These are phyloP conservation scores for Fonsecaea multimorphosa DNA, from an alignment of 2,329 filamentous ascomycete genomes.

Conservation along the genomic window DNA sequence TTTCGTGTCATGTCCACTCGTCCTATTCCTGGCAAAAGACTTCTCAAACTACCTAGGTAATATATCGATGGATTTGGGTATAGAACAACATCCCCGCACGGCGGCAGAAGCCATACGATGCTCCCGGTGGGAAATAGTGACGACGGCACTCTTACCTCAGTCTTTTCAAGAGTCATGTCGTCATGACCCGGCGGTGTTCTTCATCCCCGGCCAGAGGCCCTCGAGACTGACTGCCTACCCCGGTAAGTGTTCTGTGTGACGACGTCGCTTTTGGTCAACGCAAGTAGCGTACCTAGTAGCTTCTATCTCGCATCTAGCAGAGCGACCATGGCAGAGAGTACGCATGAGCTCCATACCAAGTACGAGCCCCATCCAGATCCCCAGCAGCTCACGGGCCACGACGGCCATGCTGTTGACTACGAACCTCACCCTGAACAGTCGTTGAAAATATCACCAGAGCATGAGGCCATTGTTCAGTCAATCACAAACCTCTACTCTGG, in stretches of 20 bases:
- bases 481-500: conserved; percentile 56
- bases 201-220: neutral
- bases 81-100: neutral
- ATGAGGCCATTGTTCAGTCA: conserved; percentile 50
- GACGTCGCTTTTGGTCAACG: neutral
- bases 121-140: neutral
- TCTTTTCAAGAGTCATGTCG: neutral
- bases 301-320: neutral
- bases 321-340: neutral
- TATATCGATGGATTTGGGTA: neutral
- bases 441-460: conserved; percentile 44
- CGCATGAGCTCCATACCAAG: conserved; percentile 35
- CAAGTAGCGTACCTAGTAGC: neutral
- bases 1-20: too few relatives aligned
- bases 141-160: neutral
- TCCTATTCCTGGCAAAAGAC: too few relatives aligned
- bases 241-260: too few relatives aligned
- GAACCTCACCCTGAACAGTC: conserved; percentile 49
- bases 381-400: conserved; percentile 40
- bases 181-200: neutral
- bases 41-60: too few relatives aligned
- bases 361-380: conserved; percentile 39
- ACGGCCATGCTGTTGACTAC: conserved; percentile 49
- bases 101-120: neutral
- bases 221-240: neutral